Evolutionary conservation across 2,329 filamentous ascomycete species (phyloP).

Genomic region (Diaporthe citrichinensis): DNA sequence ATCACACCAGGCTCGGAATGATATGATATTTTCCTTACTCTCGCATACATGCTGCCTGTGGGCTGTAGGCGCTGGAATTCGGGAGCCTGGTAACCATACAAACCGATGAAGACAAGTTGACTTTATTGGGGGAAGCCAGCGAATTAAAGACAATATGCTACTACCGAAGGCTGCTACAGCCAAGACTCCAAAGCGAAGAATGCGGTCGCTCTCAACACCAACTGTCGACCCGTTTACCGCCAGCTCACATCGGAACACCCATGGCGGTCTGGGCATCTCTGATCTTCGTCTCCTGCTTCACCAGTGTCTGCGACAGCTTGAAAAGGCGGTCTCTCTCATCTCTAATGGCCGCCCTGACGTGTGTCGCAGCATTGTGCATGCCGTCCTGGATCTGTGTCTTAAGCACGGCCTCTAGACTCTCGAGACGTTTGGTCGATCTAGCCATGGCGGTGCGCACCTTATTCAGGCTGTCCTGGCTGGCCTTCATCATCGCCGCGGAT

Average conservation of each 20-base stretch:
- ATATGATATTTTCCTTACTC: not conserved
- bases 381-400: constrained; percentile 41
- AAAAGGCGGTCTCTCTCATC: constrained; percentile 39
- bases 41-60: not conserved
- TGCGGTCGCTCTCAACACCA: not conserved
- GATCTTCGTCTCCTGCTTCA: constrained; percentile 37
- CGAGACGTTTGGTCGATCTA: constrained; percentile 37
- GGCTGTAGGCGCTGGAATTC: no score
- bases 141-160: not conserved
- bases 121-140: not conserved
- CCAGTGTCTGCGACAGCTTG: constrained; percentile 39
- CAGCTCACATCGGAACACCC: constrained; percentile 24
- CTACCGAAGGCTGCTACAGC: not conserved
- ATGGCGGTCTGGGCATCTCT: constrained; percentile 33
- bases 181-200: not conserved
- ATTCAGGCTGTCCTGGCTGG: constrained; percentile 39
- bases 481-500: constrained; percentile 28
- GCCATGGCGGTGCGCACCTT: constrained; percentile 40
- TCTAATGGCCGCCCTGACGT: constrained; percentile 38
- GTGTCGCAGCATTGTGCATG: constrained; percentile 40
- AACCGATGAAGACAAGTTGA: not conserved
- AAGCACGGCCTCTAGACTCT: constrained; percentile 39
- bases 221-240: not conserved
- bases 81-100: not conserved
- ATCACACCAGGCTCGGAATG: not conserved